Conservation (phyloP, 805 yeast genomes). For the Maudiozyma bulderi region DNA sequence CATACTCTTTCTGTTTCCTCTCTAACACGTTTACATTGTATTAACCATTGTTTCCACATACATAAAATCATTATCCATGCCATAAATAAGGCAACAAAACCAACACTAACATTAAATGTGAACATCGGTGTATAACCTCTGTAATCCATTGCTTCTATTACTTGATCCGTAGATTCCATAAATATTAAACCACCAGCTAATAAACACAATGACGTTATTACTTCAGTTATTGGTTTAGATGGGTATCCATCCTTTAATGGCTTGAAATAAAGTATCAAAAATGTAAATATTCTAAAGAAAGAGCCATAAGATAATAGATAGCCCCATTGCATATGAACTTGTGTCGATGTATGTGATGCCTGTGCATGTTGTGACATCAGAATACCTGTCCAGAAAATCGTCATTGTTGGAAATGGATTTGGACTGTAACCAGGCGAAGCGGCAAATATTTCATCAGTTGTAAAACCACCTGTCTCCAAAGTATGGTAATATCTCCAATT, state of each 20-base stretch:
- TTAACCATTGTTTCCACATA: slow-evolving; percentile 44
- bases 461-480: slow-evolving; percentile 18
- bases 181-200: slow-evolving; percentile 85
- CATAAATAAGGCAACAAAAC: slow-evolving; percentile 69
- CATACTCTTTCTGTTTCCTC: not conserved
- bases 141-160: slow-evolving; percentile 70
- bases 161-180: slow-evolving; percentile 85
- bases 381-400: slow-evolving; percentile 93
- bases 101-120: slow-evolving; percentile 78
- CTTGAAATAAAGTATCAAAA: slow-evolving; percentile 41
- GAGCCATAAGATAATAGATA: slow-evolving; percentile 73
- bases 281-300: slow-evolving; percentile 59
- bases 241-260: slow-evolving; percentile 35
- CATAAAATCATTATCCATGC: slow-evolving; percentile 75
- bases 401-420: slow-evolving; percentile 89
- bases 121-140: slow-evolving; percentile 84
- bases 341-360: slow-evolving; percentile 66
- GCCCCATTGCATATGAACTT: slow-evolving; percentile 91
- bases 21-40: not conserved
- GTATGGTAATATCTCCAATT: slow-evolving; percentile 48
- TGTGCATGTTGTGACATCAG: slow-evolving; percentile 94
- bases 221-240: slow-evolving; percentile 76
- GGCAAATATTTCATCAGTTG: slow-evolving; percentile 12
- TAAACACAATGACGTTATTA: slow-evolving; percentile 67
- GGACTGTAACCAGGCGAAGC: slow-evolving; percentile 73